phyloP scores from a whole-genome alignment of 2,329 filamentous ascomycete genomes.

The Ophiostoma piceae region DNA sequence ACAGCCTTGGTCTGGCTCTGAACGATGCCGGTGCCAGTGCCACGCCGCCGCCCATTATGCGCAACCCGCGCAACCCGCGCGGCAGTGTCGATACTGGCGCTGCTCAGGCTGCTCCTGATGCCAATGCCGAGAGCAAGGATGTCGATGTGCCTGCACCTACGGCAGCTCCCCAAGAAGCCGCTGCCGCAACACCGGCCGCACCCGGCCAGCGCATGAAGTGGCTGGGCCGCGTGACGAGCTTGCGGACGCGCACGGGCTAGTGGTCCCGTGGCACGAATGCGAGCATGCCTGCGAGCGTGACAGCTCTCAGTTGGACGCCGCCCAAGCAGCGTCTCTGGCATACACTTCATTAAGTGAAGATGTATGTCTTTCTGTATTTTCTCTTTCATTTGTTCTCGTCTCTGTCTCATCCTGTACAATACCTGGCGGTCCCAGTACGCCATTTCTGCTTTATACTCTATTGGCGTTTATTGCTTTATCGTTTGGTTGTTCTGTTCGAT shows the following conservation, averaged over 20 bases:
- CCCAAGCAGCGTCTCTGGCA: slow-evolving; percentile 4
- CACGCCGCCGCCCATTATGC: slow-evolving; percentile 53
- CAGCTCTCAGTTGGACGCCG: background rate
- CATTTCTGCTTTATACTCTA: background rate
- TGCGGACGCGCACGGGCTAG: slow-evolving; percentile 32
- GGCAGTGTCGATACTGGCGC: slow-evolving; percentile 24
- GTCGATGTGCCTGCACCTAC: background rate
- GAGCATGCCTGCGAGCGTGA: background rate
- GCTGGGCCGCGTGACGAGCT: slow-evolving; percentile 33
- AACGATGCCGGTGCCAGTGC: slow-evolving; percentile 37
- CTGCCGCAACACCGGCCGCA: background rate
- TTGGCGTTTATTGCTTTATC: background rate
- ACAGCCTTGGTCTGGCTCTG: background rate
- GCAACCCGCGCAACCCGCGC: slow-evolving; percentile 34
- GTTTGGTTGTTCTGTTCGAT: slow-evolving; percentile 12
- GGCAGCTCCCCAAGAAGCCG: background rate
- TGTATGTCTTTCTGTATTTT: background rate
- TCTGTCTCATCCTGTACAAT: background rate
- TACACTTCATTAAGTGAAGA: background rate
- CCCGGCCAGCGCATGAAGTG: slow-evolving; percentile 30
- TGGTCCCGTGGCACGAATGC: slow-evolving; percentile 12
- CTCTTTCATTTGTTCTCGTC: background rate
- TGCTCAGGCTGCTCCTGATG: background rate
- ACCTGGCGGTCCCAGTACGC: slow-evolving; percentile 8
- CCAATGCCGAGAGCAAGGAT: background rate